A percentile compares a stretch with the other conserved stretches of the same genome.
Conservation (phyloP, 2,329 filamentous ascomycete species). For the Fusarium devonianum region DNA sequence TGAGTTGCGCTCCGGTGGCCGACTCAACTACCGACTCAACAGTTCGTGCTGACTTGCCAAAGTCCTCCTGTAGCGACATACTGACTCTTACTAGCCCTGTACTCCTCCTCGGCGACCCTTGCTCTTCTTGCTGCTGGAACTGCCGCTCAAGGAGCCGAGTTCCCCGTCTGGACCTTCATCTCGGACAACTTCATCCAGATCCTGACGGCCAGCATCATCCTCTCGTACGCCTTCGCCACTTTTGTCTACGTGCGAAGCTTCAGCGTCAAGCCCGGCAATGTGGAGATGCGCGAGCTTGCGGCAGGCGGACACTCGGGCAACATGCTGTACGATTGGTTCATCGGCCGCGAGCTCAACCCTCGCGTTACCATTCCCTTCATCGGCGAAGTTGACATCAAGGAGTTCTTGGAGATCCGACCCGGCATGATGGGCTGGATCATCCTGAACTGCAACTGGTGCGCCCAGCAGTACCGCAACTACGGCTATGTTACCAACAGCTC, state of each 20-base stretch:
- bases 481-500: slow-evolving; percentile 88
- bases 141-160: slow-evolving; percentile 77
- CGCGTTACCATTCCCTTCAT: slow-evolving; percentile 79
- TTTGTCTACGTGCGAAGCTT: slow-evolving; percentile 88
- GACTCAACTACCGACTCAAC: slow-evolving; percentile 84
- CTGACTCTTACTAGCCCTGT: slow-evolving; percentile 65
- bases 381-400: slow-evolving; percentile 88
- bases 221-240: slow-evolving; percentile 74
- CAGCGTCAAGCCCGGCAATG: slow-evolving; percentile 77
- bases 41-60: slow-evolving; percentile 53
- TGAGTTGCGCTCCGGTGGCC: slow-evolving; percentile 72
- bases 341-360: slow-evolving; percentile 93
- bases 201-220: slow-evolving; percentile 80
- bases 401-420: slow-evolving; percentile 88
- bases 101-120: slow-evolving; percentile 76
- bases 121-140: slow-evolving; percentile 78
- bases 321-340: slow-evolving; percentile 93
- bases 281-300: slow-evolving; percentile 77
- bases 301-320: slow-evolving; percentile 84
- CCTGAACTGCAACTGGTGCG: slow-evolving; percentile 82
- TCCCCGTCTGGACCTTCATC: slow-evolving; percentile 90
- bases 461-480: slow-evolving; percentile 85
- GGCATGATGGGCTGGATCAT: slow-evolving; percentile 90
- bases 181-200: slow-evolving; percentile 90
- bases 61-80: slow-evolving; percentile 17